A percentile compares a stretch with the other conserved stretches of the same genome.
Evolutionary conservation across 129 eudicot genomes (phyloP).

Genomic region (Tanacetum coccineum): DNA sequence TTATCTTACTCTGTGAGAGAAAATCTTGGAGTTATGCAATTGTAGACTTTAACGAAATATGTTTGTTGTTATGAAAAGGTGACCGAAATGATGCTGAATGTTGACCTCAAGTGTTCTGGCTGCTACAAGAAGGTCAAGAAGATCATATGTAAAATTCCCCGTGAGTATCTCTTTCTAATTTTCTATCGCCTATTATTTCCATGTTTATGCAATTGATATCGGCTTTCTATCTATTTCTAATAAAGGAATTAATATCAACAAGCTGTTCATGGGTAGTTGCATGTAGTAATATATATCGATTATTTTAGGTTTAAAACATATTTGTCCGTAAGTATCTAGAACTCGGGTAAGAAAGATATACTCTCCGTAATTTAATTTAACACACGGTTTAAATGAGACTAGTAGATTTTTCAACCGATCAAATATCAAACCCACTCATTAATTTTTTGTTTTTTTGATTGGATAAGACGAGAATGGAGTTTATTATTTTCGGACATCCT

Average conservation of each 20-base stretch:
- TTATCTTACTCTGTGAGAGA: background rate
- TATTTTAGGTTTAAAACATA: background rate
- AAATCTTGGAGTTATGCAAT: background rate
- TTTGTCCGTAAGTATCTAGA: no score
- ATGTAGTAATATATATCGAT: no score
- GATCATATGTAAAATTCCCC: conserved; percentile 70
- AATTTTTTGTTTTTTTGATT: no score
- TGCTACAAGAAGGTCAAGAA: conserved; percentile 90
- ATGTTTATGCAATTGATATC: background rate
- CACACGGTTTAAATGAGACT: no score
- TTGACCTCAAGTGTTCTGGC: conserved; percentile 71
- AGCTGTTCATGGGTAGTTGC: no score
- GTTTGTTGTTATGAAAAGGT: conserved; percentile 34
- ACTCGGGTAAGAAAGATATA: no score
- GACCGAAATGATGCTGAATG: conserved; percentile 73
- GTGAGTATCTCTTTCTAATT: conserved; percentile 38
- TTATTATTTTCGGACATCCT: no score
- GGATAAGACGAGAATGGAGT: no score
- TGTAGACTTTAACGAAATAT: background rate
- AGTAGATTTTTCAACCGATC: no score
- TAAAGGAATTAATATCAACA: conserved; percentile 4
- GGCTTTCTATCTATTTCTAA: background rate
- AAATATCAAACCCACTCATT: no score
- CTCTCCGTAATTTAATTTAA: no score
- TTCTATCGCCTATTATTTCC: background rate